These are phyloP conservation scores for Tuber calosporum DNA, from an alignment of 495 filamentous ascomycete genomes.

Conservation along the genomic window DNA sequence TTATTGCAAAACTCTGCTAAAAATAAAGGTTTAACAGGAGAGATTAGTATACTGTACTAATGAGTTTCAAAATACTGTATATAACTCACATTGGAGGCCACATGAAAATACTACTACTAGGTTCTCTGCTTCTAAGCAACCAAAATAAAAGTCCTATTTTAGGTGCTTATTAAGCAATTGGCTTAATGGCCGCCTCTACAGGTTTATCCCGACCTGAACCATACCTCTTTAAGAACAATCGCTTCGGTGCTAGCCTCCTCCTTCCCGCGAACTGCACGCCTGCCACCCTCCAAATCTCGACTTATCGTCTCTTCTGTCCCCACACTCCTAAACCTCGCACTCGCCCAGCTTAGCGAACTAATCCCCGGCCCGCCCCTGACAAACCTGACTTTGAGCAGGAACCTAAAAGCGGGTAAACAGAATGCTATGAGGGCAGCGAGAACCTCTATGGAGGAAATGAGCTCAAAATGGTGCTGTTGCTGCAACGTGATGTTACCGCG, in stretches of 20 bases:
- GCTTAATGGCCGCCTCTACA: too few species aligned
- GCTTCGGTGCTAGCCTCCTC: background rate
- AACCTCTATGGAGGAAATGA: background rate
- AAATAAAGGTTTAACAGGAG: too few species aligned
- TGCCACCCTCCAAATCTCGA: background rate
- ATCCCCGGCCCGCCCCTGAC: background rate
- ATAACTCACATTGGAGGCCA: too few species aligned
- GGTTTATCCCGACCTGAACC: too few species aligned
- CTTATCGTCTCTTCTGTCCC: background rate
- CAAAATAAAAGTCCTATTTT: too few species aligned
- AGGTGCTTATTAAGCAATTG: too few species aligned
- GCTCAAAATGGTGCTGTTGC: slow-evolving; percentile 1
- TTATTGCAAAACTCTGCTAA: too few species aligned
- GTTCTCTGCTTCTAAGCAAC: too few species aligned
- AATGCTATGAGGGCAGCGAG: background rate
- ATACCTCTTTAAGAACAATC: background rate
- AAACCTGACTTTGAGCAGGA: background rate
- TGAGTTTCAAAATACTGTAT: too few species aligned
- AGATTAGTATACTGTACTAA: too few species aligned
- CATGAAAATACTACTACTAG: too few species aligned
- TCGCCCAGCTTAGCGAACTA: background rate
- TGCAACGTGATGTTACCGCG: background rate
- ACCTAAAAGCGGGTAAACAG: background rate
- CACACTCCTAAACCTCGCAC: background rate
- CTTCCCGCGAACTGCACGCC: background rate